Evolutionary conservation across 257 asterid species (phyloP), one percentile per base, ranked within the genome.

Genomic region (Ocimum tenuiflorum): DNA sequence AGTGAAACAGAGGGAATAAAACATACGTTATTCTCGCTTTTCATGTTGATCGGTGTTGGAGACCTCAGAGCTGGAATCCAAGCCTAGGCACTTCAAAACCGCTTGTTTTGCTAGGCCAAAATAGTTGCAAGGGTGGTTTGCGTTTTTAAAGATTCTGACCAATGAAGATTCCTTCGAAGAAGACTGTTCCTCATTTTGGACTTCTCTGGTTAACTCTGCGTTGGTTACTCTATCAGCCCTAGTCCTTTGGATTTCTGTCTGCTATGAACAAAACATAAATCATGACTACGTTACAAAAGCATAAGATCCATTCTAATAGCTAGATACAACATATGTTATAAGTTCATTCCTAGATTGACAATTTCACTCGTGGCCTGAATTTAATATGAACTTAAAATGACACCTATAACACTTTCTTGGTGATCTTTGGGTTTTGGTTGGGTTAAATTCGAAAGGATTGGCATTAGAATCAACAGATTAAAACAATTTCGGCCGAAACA

Each of bases 121-220:
- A 69, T 31, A 80, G 77, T 72, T 75, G 81, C 91, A 85, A 63
- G 91, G 91, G 75, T 85, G 91, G 63, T 69, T 72, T 41, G 79
- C 62, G 49, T 51, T 61, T 23, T 68, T 67, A 58, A 75, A 75
- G 27, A 71, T 64, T 50, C 61, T 50, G 20, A 39, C n/a, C 56
- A 61, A 51, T 11, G 52, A 22, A 1, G 82, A 60, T 27, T 76
- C 82, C 79, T 80, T 76, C 12, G 36, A 18, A 55, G 86, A 58
- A 36, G 82, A 53, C 27, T 70, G 86, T 49, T 74, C 80, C 31
- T 50, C 58, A 10, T 39, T 68, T 73, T 62, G 69, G 29, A 65
- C 75, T 17, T 83, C 84, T 75, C 68, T 46, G 27, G 27, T 55
- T 12, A 69, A 42, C 31, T 38, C 74, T 76, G 60, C 47, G 14